A percentile compares a stretch with the other conserved stretches of the same genome.
These are phyloP conservation scores for Nakazawaea ishiwadae DNA, from an alignment of 805 yeast species.

Conservation along the genomic window DNA sequence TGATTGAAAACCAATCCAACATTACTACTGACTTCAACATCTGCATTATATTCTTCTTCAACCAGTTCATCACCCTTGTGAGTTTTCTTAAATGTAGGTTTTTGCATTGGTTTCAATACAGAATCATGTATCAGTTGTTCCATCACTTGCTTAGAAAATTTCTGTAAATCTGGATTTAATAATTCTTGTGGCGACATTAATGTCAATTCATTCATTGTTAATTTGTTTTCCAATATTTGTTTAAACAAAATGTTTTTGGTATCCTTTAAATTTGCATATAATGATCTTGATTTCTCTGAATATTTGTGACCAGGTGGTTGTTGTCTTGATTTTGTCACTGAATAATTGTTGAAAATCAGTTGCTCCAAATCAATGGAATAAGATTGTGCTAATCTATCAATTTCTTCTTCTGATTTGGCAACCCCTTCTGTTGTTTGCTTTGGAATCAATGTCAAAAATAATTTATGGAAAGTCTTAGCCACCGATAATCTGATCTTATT, in stretches of 20 bases:
- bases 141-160: slow-evolving; percentile 66
- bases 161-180: slow-evolving; percentile 68
- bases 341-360: slow-evolving; percentile 36
- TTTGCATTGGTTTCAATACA: slow-evolving; percentile 55
- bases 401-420: slow-evolving; percentile 22
- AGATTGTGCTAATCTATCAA: slow-evolving; percentile 31
- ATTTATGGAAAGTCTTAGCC: slow-evolving; percentile 42
- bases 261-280: slow-evolving; percentile 55
- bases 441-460: slow-evolving; percentile 34
- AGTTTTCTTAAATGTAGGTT: slow-evolving; percentile 69
- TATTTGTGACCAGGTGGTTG: slow-evolving; percentile 32
- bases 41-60: slow-evolving; percentile 44
- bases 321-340: slow-evolving; percentile 18
- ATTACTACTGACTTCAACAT: slow-evolving; percentile 18
- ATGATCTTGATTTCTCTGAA: slow-evolving; percentile 63
- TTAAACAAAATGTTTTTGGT: slow-evolving; percentile 54
- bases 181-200: slow-evolving; percentile 69
- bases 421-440: too few species aligned
- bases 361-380: slow-evolving; percentile 52
- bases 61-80: slow-evolving; percentile 87
- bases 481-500: slow-evolving; percentile 43
- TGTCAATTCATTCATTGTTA: slow-evolving; percentile 57
- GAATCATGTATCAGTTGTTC: slow-evolving; percentile 64
- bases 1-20: slow-evolving; percentile 21
- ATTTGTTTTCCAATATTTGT: slow-evolving; percentile 48